Percentiles rank a stretch among this genome's conserved stretches.
These are phyloP conservation scores for Starmerella davenportii DNA, from an alignment of 805 yeast species.

Conservation along the genomic window DNA sequence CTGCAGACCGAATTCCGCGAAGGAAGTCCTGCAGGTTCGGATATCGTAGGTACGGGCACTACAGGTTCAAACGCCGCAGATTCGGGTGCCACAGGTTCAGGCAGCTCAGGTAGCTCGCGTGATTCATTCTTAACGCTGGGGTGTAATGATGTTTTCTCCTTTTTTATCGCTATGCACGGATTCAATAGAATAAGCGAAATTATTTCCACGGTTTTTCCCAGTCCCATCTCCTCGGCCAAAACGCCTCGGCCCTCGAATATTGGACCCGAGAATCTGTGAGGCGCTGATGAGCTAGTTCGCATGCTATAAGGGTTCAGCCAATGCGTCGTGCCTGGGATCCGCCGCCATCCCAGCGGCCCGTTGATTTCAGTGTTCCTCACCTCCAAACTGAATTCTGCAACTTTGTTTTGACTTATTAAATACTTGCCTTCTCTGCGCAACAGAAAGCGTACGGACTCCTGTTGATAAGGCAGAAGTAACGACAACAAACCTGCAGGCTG, in stretches of 20 bases:
- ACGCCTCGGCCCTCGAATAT: slow-evolving; percentile 38
- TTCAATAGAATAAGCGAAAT: slow-evolving; percentile 47
- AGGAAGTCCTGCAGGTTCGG: no score
- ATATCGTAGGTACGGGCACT: no score
- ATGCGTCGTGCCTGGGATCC: slow-evolving; percentile 6
- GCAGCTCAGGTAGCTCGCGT: neutral
- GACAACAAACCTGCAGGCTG: slow-evolving; percentile 5
- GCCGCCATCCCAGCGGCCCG: slow-evolving; percentile 19
- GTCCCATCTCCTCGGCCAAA: slow-evolving; percentile 90
- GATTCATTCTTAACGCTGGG: neutral
- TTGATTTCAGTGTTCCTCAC: slow-evolving; percentile 13
- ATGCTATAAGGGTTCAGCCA: slow-evolving; percentile 20
- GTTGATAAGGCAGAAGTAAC: slow-evolving; percentile 21
- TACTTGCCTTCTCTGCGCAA: slow-evolving; percentile 23
- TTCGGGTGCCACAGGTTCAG: neutral
- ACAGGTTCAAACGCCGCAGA: no score
- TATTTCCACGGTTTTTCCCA: slow-evolving; percentile 85
- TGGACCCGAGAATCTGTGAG: neutral
- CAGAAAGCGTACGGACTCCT: slow-evolving; percentile 24
- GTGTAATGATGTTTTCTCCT: neutral
- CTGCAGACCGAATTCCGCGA: no score
- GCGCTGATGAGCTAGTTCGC: slow-evolving; percentile 4
- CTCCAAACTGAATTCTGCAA: slow-evolving; percentile 15
- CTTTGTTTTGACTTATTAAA: slow-evolving; percentile 4
- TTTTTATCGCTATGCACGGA: slow-evolving; percentile 28